These are phyloP conservation scores for Durotheca rogersii DNA, from an alignment of 495 filamentous ascomycete genomes.

Conservation along the genomic window DNA sequence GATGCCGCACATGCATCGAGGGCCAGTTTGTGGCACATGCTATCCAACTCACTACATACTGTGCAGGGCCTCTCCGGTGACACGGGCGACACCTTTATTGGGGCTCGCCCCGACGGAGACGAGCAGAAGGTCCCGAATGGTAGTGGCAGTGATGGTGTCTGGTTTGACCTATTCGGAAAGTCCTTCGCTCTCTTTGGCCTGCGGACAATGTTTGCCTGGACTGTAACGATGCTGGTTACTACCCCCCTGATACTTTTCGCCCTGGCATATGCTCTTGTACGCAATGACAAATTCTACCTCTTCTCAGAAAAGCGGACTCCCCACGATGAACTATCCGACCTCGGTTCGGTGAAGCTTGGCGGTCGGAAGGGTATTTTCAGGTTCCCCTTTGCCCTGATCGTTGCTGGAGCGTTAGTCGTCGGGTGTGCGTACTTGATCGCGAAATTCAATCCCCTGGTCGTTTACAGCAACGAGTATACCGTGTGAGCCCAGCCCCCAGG, in stretches of 20 bases:
- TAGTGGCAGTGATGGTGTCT: constrained; percentile 71
- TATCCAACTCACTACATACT: constrained; percentile 74
- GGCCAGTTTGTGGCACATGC: constrained; percentile 90
- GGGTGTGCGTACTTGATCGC: constrained; percentile 72
- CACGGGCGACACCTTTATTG: constrained; percentile 63
- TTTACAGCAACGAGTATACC: constrained; percentile 82
- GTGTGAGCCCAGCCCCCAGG: constrained; percentile 65
- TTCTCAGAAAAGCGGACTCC: constrained; percentile 58
- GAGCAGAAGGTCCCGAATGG: constrained; percentile 64
- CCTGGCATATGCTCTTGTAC: constrained; percentile 65
- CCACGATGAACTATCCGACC: constrained; percentile 58
- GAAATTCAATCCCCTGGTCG: constrained; percentile 82
- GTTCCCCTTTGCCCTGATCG: constrained; percentile 72
- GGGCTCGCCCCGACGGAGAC: constrained; percentile 54
- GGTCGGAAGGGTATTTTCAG: constrained; percentile 82
- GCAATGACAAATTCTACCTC: constrained; percentile 80
- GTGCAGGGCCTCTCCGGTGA: constrained; percentile 69
- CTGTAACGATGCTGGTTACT: constrained; percentile 76
- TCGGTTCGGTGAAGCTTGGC: constrained; percentile 63
- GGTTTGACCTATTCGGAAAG: constrained; percentile 91
- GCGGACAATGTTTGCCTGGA: constrained; percentile 82
- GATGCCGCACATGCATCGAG: constrained; percentile 73
- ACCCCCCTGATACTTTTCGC: constrained; percentile 69
- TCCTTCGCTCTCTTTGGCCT: constrained; percentile 76
- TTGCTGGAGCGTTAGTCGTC: constrained; percentile 68